Evolutionary conservation across 2,329 filamentous ascomycete genomes (phyloP).

Genomic region (Colletotrichum filicis): DNA sequence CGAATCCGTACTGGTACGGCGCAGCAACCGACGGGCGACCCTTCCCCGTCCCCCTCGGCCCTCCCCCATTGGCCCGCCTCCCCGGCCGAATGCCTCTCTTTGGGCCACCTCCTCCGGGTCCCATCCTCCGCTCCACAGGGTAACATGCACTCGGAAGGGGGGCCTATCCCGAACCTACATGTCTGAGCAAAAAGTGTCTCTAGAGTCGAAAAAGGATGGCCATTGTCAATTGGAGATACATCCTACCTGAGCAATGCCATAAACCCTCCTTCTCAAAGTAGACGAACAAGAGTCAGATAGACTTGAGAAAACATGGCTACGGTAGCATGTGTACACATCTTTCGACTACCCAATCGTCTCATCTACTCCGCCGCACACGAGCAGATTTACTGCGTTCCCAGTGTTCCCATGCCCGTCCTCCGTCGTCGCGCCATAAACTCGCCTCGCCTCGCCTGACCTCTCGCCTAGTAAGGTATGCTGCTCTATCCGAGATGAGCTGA

Average conservation of each 20-base stretch:
- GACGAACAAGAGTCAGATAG: no score
- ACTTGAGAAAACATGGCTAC: no score
- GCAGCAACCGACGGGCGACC: background rate
- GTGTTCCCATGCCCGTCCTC: background rate
- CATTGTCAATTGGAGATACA: no score
- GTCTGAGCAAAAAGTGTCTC: background rate
- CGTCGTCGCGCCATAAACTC: background rate
- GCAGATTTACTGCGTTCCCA: background rate
- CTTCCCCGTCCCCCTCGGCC: no score
- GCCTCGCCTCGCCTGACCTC: no score
- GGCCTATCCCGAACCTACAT: background rate
- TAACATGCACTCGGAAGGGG: background rate
- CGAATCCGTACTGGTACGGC: background rate
- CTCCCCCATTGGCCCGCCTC: conserved; percentile 14
- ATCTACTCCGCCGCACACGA: conserved; percentile 2
- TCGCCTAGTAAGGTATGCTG: no score
- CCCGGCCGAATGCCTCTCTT: conserved; percentile 25
- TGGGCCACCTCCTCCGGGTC: conserved; percentile 2
- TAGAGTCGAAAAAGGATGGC: no score
- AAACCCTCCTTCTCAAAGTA: no score
- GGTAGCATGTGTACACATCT: background rate
- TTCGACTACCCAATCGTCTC: background rate
- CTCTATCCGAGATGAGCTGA: background rate
- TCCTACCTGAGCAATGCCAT: no score
- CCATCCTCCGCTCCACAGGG: background rate